A percentile compares a stretch with the other conserved stretches of the same genome.
These are phyloP conservation scores for Calonectria multiphialidica DNA, from an alignment of 2,329 filamentous ascomycete genomes.

Conservation along the genomic window DNA sequence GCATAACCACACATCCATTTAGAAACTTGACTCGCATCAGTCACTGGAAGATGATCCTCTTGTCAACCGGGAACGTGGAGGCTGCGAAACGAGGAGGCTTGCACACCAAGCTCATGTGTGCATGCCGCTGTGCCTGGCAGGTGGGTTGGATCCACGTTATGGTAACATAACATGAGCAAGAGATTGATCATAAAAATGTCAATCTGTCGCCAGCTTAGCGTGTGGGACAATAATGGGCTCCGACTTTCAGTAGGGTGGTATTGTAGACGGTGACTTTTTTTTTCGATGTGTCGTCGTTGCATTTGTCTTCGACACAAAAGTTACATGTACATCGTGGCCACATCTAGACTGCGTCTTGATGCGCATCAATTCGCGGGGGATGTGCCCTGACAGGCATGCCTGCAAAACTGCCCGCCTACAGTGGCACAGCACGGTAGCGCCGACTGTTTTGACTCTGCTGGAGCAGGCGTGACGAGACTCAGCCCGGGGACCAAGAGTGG, in stretches of 20 bases:
- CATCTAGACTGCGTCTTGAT: constrained; percentile 9
- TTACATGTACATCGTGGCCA: not conserved
- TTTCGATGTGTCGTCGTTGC: not conserved
- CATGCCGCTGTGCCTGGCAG: constrained; percentile 19
- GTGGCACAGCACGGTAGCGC: constrained; percentile 3
- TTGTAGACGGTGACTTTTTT: not conserved
- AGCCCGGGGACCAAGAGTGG: not conserved
- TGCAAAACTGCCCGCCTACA: constrained; percentile 5
- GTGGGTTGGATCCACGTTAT: constrained; percentile 1
- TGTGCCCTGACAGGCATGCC: constrained; percentile 13
- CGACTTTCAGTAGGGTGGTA: not conserved
- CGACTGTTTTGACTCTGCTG: not conserved
- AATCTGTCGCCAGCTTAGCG: not conserved
- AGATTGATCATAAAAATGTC: constrained; percentile 9
- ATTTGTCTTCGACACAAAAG: not conserved
- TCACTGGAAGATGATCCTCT: not conserved
- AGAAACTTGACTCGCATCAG: not conserved
- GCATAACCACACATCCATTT: not conserved
- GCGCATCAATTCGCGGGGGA: constrained; percentile 24
- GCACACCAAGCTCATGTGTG: not conserved
- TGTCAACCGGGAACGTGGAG: not conserved
- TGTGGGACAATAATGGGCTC: not conserved
- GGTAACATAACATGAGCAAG: not conserved
- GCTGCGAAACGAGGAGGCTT: constrained; percentile 1
- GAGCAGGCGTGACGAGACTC: constrained; percentile 5